Evolutionary conservation across 495 filamentous ascomycete genomes (phyloP).

Genomic region (Margaritispora aquatica): DNA sequence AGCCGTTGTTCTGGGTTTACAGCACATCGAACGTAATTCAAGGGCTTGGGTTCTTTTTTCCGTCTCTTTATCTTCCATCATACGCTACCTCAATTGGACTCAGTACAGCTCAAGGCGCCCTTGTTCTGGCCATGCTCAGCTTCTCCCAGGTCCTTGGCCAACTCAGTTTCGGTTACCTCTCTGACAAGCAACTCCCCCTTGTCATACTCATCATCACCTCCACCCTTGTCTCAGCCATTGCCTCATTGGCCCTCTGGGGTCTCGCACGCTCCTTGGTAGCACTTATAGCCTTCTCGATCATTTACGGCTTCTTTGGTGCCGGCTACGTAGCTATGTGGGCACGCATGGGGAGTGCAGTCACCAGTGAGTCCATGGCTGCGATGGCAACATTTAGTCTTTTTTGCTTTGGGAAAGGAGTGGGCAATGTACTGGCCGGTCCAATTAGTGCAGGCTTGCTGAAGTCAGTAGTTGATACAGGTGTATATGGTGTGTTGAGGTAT

Average conservation of each 20-base stretch:
- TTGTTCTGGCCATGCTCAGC: constrained; percentile 30
- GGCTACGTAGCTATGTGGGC: constrained; percentile 29
- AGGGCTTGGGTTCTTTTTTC: constrained; percentile 32
- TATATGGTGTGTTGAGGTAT: constrained; percentile 42
- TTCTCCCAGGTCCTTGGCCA: constrained; percentile 30
- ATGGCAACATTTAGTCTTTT: constrained; percentile 41
- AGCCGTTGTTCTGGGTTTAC: constrained; percentile 29
- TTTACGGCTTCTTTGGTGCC: constrained; percentile 34
- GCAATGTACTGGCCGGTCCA: constrained; percentile 31
- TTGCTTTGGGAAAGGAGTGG: constrained; percentile 30
- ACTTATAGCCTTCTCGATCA: constrained; percentile 26
- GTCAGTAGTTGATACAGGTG: constrained; percentile 28
- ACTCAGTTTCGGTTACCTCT: constrained; percentile 29
- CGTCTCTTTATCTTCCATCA: constrained; percentile 27
- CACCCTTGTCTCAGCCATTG: constrained; percentile 22
- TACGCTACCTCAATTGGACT: constrained; percentile 29
- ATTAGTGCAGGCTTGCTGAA: constrained; percentile 26
- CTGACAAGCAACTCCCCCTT: constrained; percentile 23
- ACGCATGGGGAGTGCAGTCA: constrained; percentile 26
- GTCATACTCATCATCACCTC: constrained; percentile 28
- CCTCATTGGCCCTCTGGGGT: constrained; percentile 28
- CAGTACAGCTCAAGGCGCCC: constrained; percentile 21
- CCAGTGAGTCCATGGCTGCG: constrained; percentile 32
- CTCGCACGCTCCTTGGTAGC: constrained; percentile 21
- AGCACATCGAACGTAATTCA: constrained; percentile 25